These are phyloP conservation scores for Neltuma alba DNA, from an alignment of 306 rosid species.

Conservation along the genomic window DNA sequence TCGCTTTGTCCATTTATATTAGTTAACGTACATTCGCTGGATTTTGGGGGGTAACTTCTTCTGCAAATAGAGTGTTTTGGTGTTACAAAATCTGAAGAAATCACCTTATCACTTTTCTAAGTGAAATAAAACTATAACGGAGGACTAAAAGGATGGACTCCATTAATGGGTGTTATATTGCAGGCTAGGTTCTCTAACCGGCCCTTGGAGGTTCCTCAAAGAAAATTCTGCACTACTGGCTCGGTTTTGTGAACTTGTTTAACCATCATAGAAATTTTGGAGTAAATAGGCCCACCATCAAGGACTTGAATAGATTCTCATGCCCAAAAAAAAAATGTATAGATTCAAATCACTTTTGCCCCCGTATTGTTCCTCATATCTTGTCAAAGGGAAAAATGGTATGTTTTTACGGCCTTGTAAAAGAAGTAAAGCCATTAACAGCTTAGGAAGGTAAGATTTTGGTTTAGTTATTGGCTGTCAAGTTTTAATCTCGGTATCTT, in stretches of 20 bases:
- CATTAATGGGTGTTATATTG: background rate
- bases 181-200: constrained; percentile 85
- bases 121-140: background rate
- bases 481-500: background rate
- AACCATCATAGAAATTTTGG: background rate
- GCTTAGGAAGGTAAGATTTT: background rate
- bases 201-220: constrained; percentile 79
- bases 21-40: constrained; percentile 72
- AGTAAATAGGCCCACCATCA: background rate
- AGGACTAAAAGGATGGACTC: background rate
- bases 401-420: background rate
- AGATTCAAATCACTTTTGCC: background rate
- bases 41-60: constrained; percentile 72
- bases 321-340: too few species aligned
- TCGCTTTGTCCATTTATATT: constrained; percentile 83
- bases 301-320: too few species aligned
- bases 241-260: background rate
- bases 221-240: background rate
- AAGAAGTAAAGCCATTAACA: background rate
- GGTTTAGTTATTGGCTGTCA: too few species aligned
- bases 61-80: background rate
- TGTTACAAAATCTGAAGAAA: background rate
- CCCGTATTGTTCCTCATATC: background rate
- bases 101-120: background rate
- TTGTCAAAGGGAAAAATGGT: background rate